Evolutionary conservation across 2,329 filamentous ascomycete genomes (phyloP), one percentile per base, ranked within the genome.

Genomic region (Sclerotinia trifoliorum): DNA sequence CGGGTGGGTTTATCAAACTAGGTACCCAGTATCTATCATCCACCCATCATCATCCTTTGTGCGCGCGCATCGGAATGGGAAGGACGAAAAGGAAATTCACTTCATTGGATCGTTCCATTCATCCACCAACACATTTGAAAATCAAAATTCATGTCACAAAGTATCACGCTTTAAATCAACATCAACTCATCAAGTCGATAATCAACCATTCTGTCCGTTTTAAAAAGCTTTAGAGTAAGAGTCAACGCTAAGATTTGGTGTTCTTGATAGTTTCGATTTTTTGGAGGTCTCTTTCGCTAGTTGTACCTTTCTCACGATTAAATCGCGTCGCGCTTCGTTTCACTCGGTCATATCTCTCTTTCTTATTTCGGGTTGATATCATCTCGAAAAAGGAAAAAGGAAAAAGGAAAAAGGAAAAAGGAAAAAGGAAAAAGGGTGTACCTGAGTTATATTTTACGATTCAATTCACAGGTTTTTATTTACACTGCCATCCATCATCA

Each of bases 281-380:
- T 65, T 46, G 66, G 71, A 62, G 58, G 73, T 73, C 73, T 62
- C 73, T 73, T 73, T 74, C 67, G 70, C 66, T 74, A 73, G 73
- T 48, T 70, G 72, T 42, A 72, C 70, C 72, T 68, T 17, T 58
- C 49, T 64, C 54, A 62, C 55, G 35, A 39, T 32, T 21, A 58
- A 60, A 60, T 67, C 66, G 56, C 63, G 68, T 71, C 68, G 68
- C 72, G 71, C 61, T 64, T 64, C 46, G 54, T 35, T n/a, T 54
- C 29, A 35, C 21, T 46, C 26, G 29, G n/a, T 39, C 17, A 11
- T 19, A 35, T 19, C n/a, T 29, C 17, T 11, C 39, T 48, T 32
- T 56, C 52, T n/a, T 7, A 21, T 32, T 29, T 35, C 32, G 32
- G 11, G 11, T 35, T 13, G 54, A 56, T 56, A 32, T 32, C 21